These are phyloP conservation scores for Wickerhamiella slavikovae DNA, from an alignment of 805 yeast species.

Conservation along the genomic window DNA sequence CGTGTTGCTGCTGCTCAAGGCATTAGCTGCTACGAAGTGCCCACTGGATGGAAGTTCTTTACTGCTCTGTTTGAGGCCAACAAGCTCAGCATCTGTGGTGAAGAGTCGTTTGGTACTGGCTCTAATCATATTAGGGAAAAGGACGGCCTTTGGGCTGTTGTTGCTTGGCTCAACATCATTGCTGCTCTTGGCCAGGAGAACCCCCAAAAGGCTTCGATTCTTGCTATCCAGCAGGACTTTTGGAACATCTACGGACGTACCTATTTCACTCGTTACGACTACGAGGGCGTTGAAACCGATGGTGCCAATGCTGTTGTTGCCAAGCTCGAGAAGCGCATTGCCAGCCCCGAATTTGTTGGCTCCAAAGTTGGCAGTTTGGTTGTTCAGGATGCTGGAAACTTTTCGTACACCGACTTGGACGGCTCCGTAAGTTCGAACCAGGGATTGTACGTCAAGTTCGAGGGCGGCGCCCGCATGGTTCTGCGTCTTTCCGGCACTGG, in stretches of 20 bases:
- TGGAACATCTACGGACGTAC: constrained; percentile 91
- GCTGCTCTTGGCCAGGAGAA: constrained; percentile 51
- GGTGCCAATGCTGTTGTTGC: constrained; percentile 55
- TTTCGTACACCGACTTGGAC: constrained; percentile 82
- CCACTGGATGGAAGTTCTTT: constrained; percentile 98
- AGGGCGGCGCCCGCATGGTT: constrained; percentile 66
- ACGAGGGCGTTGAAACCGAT: constrained; percentile 57
- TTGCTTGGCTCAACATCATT: constrained; percentile 90
- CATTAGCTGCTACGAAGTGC: constrained; percentile 73
- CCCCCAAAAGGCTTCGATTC: constrained; percentile 50
- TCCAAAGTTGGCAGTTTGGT: constrained; percentile 29
- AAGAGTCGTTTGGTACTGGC: constrained; percentile 95
- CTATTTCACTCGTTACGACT: constrained; percentile 92
- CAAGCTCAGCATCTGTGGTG: constrained; percentile 91
- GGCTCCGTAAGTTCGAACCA: constrained; percentile 77
- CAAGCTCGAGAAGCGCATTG: constrained; percentile 22
- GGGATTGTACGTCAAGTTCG: constrained; percentile 69
- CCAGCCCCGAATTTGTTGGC: constrained; percentile 30
- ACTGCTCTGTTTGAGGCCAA: constrained; percentile 87
- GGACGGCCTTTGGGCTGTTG: constrained; percentile 94
- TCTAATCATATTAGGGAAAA: constrained; percentile 94
- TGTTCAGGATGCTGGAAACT: constrained; percentile 66
- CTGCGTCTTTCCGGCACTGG: constrained; percentile 94
- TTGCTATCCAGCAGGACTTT: constrained; percentile 61
- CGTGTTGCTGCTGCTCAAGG: constrained; percentile 67